These are phyloP conservation scores for Medakamo hakoo DNA, from an alignment of 139 green algal genomes.

Conservation along the genomic window DNA sequence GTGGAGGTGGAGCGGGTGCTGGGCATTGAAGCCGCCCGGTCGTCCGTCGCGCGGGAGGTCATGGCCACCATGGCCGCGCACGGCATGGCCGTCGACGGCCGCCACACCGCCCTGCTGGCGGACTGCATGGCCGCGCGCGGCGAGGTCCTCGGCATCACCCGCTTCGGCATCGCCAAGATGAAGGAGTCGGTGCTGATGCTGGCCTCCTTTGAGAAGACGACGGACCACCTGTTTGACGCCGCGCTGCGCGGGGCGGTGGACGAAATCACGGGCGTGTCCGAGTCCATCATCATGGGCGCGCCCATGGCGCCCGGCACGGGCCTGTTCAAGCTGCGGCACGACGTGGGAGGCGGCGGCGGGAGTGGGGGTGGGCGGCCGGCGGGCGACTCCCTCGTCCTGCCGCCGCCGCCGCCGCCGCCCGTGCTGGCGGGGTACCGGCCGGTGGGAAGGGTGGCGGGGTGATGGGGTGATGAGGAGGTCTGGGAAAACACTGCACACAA, in stretches of 20 bases:
- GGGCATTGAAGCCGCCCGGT: conserved; percentile 84
- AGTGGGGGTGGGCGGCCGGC: too few relatives aligned
- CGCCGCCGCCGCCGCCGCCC: too few relatives aligned
- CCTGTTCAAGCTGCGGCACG: conserved; percentile 59
- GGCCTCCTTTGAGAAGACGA: conserved; percentile 96
- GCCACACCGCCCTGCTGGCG: conserved; percentile 93
- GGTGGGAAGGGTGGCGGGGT: neutral
- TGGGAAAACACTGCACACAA: too few relatives aligned
- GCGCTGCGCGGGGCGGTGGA: conserved; percentile 62
- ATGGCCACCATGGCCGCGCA: conserved; percentile 75
- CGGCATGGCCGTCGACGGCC: conserved; percentile 89
- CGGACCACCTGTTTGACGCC: conserved; percentile 96
- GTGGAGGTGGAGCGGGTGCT: conserved; percentile 68
- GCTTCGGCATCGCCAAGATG: conserved; percentile 98
- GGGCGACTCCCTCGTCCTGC: neutral
- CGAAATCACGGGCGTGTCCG: conserved; percentile 51
- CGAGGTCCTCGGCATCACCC: conserved; percentile 96
- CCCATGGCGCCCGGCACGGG: conserved; percentile 94
- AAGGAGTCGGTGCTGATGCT: conserved; percentile 98
- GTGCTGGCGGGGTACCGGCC: neutral
- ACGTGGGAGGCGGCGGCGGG: too few relatives aligned
- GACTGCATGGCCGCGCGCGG: conserved; percentile 99
- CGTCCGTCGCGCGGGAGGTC: conserved; percentile 60
- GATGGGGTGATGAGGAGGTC: neutral
- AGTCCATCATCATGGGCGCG: conserved; percentile 99